phyloP scores from a whole-genome alignment of 805 yeast species.

The Brettanomyces naardenensis region DNA sequence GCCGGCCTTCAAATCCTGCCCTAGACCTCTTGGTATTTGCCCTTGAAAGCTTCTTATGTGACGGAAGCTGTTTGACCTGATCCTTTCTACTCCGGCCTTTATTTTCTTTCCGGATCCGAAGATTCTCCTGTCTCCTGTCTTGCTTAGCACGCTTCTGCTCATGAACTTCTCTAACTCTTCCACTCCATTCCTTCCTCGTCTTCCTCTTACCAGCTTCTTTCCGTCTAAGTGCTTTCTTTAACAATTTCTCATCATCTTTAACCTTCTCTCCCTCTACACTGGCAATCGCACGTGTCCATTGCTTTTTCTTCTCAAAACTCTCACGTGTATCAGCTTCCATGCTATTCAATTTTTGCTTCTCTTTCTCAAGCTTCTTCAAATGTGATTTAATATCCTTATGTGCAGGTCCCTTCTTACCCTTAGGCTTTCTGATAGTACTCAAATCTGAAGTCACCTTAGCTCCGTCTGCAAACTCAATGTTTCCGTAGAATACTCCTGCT shows the following conservation, averaged over 20 bases:
- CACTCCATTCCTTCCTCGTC: constrained; percentile 88
- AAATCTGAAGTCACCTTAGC: constrained; percentile 69
- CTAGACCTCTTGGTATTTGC: constrained; percentile 15
- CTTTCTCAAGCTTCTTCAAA: constrained; percentile 63
- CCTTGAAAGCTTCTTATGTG: constrained; percentile 28
- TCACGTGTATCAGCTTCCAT: constrained; percentile 57
- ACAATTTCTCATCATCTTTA: constrained; percentile 81
- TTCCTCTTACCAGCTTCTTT: constrained; percentile 78
- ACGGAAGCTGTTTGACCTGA: constrained; percentile 57
- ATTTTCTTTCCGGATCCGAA: constrained; percentile 76
- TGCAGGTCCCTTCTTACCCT: constrained; percentile 68
- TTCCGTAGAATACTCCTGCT: constrained; percentile 60
- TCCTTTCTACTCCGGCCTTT: constrained; percentile 75
- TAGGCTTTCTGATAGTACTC: constrained; percentile 44
- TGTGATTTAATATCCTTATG: constrained; percentile 81
- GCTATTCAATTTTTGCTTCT: constrained; percentile 52
- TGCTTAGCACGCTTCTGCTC: constrained; percentile 66
- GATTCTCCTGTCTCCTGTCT: constrained; percentile 87
- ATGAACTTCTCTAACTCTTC: constrained; percentile 73
- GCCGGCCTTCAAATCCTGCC: constrained; percentile 86
- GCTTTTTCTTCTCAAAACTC: constrained; percentile 58
- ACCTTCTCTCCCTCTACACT: constrained; percentile 86
- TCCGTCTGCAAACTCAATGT: constrained; percentile 78
- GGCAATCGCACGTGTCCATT: constrained; percentile 78
- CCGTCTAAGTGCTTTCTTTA: constrained; percentile 78